Conservation (phyloP, 257 asterid genomes). For the Nicotiana tabacum region DNA sequence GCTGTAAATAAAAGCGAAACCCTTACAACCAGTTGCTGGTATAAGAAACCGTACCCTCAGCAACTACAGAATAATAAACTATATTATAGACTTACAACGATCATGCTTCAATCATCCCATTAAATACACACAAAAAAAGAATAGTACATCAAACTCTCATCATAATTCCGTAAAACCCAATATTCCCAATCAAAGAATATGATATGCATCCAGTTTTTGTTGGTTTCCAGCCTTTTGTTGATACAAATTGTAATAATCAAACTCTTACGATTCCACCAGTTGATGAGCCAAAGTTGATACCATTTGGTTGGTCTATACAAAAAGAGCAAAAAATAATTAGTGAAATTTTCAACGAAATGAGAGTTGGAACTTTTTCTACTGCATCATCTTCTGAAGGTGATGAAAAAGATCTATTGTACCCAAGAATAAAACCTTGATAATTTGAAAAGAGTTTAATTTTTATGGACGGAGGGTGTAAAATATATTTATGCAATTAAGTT, state of each 20-base stretch:
- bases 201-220: conserved; percentile 12
- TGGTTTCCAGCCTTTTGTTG: not conserved
- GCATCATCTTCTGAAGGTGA: too few species aligned
- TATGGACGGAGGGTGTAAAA: too few species aligned
- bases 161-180: not conserved
- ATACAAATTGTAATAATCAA: not conserved
- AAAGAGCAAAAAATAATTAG: not conserved
- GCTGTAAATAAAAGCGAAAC: not conserved
- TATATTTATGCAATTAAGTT: too few species aligned
- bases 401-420: too few species aligned
- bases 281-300: conserved; percentile 18
- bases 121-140: not conserved
- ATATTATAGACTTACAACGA: not conserved
- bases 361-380: not conserved
- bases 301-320: conserved; percentile 14
- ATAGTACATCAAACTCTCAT: not conserved
- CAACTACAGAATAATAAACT: not conserved
- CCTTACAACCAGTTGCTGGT: not conserved
- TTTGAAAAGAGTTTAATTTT: too few species aligned
- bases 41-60: not conserved
- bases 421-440: too few species aligned
- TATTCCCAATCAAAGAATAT: conserved; percentile 19
- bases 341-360: not conserved
- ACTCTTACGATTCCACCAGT: conserved; percentile 28
- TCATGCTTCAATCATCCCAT: not conserved